A percentile compares a stretch with the other conserved stretches of the same genome.
phyloP scores from a whole-genome alignment of 768 basidiomycete genomes.

The Hygrophoropsis aurantiaca region DNA sequence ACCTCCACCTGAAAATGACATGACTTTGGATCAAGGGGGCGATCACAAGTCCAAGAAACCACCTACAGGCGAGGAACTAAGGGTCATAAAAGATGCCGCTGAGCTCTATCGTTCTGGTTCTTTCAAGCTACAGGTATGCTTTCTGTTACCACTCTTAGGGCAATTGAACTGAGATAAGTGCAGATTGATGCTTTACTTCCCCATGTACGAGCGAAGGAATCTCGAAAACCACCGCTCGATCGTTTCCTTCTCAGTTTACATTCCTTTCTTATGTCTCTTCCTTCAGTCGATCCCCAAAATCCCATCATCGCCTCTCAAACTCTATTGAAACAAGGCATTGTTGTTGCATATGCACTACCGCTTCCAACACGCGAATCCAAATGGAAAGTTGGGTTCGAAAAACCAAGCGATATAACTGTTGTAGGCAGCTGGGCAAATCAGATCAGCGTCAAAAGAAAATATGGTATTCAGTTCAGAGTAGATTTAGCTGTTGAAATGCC shows the following conservation, averaged over 20 bases:
- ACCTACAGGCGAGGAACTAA: slow-evolving; percentile 70
- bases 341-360: slow-evolving; percentile 70
- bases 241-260: slow-evolving; percentile 70
- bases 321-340: slow-evolving; percentile 52
- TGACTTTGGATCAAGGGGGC: not conserved
- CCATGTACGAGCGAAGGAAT: slow-evolving; percentile 66
- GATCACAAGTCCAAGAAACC: slow-evolving; percentile 37
- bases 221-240: slow-evolving; percentile 58
- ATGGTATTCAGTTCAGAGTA: slow-evolving; percentile 61
- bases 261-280: slow-evolving; percentile 57
- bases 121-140: slow-evolving; percentile 78
- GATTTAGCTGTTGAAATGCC: slow-evolving; percentile 91
- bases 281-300: slow-evolving; percentile 56
- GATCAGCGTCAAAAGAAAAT: slow-evolving; percentile 69
- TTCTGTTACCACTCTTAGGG: not conserved
- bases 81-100: slow-evolving; percentile 68
- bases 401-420: slow-evolving; percentile 72
- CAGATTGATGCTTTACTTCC: slow-evolving; percentile 83
- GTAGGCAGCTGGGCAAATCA: slow-evolving; percentile 88
- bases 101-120: slow-evolving; percentile 75
- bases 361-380: slow-evolving; percentile 76
- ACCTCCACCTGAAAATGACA: not conserved
- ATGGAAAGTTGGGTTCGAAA: slow-evolving; percentile 85
- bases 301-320: slow-evolving; percentile 64
- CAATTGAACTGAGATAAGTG: slow-evolving; percentile 8